A percentile compares a stretch with the other conserved stretches of the same genome.
These are phyloP conservation scores for Syncephalis plumigaleata DNA, from an alignment of 371 early-diverging fungal species.

Conservation along the genomic window DNA sequence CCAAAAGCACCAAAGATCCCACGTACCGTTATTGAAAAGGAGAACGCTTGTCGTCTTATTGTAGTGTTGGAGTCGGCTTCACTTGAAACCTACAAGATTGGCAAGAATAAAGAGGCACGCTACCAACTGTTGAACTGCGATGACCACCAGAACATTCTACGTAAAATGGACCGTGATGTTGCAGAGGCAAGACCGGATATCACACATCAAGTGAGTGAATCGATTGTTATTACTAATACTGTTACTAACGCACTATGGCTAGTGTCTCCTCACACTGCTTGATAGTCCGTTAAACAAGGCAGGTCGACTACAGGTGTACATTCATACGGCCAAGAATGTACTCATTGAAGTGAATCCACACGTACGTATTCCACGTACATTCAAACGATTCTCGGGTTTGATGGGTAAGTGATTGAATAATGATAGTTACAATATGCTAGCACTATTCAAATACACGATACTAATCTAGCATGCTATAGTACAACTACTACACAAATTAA, in stretches of 20 bases:
- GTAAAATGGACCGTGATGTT: slow-evolving; percentile 66
- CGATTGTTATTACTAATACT: too few relatives aligned
- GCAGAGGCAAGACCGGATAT: slow-evolving; percentile 90
- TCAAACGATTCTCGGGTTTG: slow-evolving; percentile 93
- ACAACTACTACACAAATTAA: slow-evolving; percentile 92
- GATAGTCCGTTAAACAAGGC: slow-evolving; percentile 98
- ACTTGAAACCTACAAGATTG: slow-evolving; percentile 87
- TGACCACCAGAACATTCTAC: slow-evolving; percentile 81
- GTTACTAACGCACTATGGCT: too few relatives aligned
- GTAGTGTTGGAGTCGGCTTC: slow-evolving; percentile 83
- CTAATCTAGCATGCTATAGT: slow-evolving; percentile 27
- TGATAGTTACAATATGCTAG: too few relatives aligned
- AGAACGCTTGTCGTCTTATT: slow-evolving; percentile 70
- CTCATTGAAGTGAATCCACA: slow-evolving; percentile 95
- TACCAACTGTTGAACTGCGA: slow-evolving; percentile 92
- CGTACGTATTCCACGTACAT: slow-evolving; percentile 95
- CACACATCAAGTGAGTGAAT: slow-evolving; percentile 71
- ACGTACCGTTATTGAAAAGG: slow-evolving; percentile 52
- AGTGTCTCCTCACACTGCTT: slow-evolving; percentile 89
- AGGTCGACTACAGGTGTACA: slow-evolving; percentile 85
- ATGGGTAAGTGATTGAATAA: too few relatives aligned
- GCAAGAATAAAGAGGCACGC: slow-evolving; percentile 75
- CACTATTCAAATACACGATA: not conserved
- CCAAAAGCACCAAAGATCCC: slow-evolving; percentile 65
- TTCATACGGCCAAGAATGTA: slow-evolving; percentile 85